Evolutionary conservation across 164 flowering plant genomes (phyloP), one percentile per base, ranked within the genome.

Genomic region (Macadamia integrifolia): DNA sequence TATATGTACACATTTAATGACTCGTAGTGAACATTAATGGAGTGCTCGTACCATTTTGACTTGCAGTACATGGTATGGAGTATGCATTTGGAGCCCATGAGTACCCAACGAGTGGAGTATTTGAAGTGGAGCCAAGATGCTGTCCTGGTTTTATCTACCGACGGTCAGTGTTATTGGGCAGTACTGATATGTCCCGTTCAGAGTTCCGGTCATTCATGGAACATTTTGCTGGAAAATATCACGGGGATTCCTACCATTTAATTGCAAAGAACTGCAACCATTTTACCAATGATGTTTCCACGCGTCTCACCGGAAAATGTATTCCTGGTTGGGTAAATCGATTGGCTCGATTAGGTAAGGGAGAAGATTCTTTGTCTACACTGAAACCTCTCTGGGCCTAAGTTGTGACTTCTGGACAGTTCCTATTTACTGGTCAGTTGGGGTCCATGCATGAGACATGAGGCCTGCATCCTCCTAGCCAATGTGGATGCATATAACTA

Each of bases 321-420:
- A 90, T 90, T 75, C 97, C 98, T 69, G 93, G 97, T 42, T 93
- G 98, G 98, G 95, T 93, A 52, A 93, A 93, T 78, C 86, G 98
- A 44, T 81, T 94, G 50, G 97, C 98, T 60, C 81, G 86, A 77
- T 52, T 91, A 72, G 98, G 98, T 94, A 77, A 80, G 78, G 48
- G 18, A 52, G 18, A 14, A 53, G 57, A 14, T 53, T 14, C 17
- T 53, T 53, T 17, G 17, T 17, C 9, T 13, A 13, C 53, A 1
- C 13, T 52, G 57, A 5, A 11, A 13, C 18, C 57, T 52, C 6
- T 52, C 17, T 8, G 18, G 14, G 57, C 18, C n/a, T 53, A 14
- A 14, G 14, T 12, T 4, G 57, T 53, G 18, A n/a, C 18, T 53
- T 53, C 57, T 11, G 17, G 17, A 53, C 57, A 53, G 50, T 9